Conservation (phyloP, 2,329 filamentous ascomycete genomes). For the Botrytis paeoniae region DNA sequence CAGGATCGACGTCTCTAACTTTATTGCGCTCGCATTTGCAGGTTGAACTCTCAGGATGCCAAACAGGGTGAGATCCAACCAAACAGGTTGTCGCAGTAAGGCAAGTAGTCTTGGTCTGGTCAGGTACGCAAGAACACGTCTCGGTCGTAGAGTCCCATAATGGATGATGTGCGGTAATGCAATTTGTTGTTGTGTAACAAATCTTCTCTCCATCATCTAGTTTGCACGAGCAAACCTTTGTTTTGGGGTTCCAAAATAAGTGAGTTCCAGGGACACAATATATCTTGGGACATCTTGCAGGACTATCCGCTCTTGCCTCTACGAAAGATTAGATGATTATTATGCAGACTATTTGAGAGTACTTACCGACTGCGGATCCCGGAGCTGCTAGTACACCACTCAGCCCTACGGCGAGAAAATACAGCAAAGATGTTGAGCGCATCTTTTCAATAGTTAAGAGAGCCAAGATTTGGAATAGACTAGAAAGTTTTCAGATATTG, state of each 20-base stretch:
- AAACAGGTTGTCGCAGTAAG: conserved; percentile 8
- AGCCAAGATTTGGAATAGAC: background rate
- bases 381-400: conserved; percentile 13
- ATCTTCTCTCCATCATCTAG: conserved; percentile 14
- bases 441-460: background rate
- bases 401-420: conserved; percentile 11
- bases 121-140: conserved; percentile 18
- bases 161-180: conserved; percentile 1
- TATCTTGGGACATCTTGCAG: conserved; percentile 21
- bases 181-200: conserved; percentile 18
- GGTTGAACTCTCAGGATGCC: conserved; percentile 4
- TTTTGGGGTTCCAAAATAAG: conserved; percentile 20
- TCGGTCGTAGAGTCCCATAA: conserved; percentile 16
- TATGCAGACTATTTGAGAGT: background rate
- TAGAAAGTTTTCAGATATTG: background rate
- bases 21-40: conserved; percentile 9
- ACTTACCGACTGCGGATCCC: conserved; percentile 1
- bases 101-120: conserved; percentile 11
- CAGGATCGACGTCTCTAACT: conserved; percentile 10
- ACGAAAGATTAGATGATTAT: background rate
- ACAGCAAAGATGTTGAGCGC: conserved; percentile 8
- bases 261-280: conserved; percentile 20
- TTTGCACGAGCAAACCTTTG: conserved; percentile 20
- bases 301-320: conserved; percentile 18
- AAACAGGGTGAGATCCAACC: conserved; percentile 8